Conservation (phyloP, 768 basidiomycete genomes). For the Sarcodon aspratus region DNA sequence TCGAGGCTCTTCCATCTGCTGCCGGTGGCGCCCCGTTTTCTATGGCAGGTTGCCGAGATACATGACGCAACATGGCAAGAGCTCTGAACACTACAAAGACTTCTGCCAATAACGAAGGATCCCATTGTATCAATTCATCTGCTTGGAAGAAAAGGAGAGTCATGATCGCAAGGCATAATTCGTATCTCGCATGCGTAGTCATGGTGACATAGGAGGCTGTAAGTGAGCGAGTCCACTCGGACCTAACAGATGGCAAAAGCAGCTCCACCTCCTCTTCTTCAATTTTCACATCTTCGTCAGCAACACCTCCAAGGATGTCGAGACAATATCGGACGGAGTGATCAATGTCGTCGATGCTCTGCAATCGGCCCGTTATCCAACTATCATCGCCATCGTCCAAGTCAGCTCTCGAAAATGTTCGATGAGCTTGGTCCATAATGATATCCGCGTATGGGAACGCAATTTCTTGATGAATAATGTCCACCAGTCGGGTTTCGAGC, state of each 20-base stretch:
- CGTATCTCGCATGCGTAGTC: slow-evolving; percentile 64
- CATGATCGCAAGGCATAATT: slow-evolving; percentile 55
- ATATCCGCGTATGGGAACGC: slow-evolving; percentile 73
- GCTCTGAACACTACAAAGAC: slow-evolving; percentile 77
- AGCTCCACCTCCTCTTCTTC: slow-evolving; percentile 64
- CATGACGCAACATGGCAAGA: slow-evolving; percentile 55
- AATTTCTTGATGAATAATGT: slow-evolving; percentile 65
- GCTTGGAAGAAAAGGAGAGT: slow-evolving; percentile 62
- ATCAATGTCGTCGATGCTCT: slow-evolving; percentile 45
- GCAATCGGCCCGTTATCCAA: slow-evolving; percentile 52
- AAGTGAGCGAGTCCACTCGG: slow-evolving; percentile 52
- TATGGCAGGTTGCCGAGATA: slow-evolving; percentile 46
- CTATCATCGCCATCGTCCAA: slow-evolving; percentile 48
- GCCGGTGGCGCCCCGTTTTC: slow-evolving; percentile 18
- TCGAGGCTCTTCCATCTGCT: slow-evolving; percentile 18
- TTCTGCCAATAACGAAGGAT: slow-evolving; percentile 54
- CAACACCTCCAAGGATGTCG: slow-evolving; percentile 59
- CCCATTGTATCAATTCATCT: slow-evolving; percentile 51
- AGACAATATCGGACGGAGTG: slow-evolving; percentile 43
- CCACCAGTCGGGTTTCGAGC: slow-evolving; percentile 47
- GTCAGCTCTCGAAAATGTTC: slow-evolving; percentile 37
- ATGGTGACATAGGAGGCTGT: slow-evolving; percentile 51
- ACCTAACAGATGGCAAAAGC: slow-evolving; percentile 38
- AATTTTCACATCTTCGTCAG: slow-evolving; percentile 51
- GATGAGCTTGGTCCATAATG: slow-evolving; percentile 49